Conservation (phyloP, 352 stramenopile species). For the Phytopythium chamaehyphon region DNA sequence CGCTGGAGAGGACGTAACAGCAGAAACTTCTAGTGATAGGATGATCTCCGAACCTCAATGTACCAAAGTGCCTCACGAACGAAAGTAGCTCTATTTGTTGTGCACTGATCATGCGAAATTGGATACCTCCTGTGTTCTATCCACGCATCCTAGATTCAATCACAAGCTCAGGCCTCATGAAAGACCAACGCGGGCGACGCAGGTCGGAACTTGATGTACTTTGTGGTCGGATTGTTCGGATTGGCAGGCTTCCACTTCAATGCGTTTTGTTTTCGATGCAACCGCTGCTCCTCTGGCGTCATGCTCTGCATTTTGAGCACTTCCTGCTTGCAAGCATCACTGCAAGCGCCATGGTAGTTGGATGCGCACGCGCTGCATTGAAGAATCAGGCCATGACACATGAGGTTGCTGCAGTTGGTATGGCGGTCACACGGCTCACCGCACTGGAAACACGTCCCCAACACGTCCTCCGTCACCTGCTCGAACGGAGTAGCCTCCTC, state of each 20-base stretch:
- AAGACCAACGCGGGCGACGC: conserved; percentile 17
- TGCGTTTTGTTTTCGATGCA: conserved; percentile 55
- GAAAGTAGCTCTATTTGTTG: too few relatives aligned
- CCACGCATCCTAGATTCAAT: not conserved
- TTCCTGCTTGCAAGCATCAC: conserved; percentile 41
- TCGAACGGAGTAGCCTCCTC: conserved; percentile 26
- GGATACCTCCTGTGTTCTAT: not conserved
- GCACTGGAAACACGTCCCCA: conserved; percentile 61
- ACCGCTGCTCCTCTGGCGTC: conserved; percentile 38
- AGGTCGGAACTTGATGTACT: conserved; percentile 54
- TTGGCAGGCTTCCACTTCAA: conserved; percentile 49
- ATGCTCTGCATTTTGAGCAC: conserved; percentile 52
- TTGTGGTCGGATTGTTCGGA: conserved; percentile 37
- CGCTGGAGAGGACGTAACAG: conserved; percentile 53
- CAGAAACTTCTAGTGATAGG: conserved; percentile 19
- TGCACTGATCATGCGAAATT: too few relatives aligned
- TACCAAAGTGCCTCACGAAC: not conserved
- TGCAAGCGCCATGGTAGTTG: conserved; percentile 22
- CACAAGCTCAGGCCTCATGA: conserved; percentile 1
- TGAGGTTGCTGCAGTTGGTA: conserved; percentile 40
- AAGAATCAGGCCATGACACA: conserved; percentile 51
- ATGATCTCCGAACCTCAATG: not conserved
- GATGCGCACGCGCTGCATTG: conserved; percentile 44
- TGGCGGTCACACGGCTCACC: conserved; percentile 30
- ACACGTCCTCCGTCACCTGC: conserved; percentile 54